phyloP scores from a whole-genome alignment of 1,139 yeast species.

The Suhomyces panamericanus region DNA sequence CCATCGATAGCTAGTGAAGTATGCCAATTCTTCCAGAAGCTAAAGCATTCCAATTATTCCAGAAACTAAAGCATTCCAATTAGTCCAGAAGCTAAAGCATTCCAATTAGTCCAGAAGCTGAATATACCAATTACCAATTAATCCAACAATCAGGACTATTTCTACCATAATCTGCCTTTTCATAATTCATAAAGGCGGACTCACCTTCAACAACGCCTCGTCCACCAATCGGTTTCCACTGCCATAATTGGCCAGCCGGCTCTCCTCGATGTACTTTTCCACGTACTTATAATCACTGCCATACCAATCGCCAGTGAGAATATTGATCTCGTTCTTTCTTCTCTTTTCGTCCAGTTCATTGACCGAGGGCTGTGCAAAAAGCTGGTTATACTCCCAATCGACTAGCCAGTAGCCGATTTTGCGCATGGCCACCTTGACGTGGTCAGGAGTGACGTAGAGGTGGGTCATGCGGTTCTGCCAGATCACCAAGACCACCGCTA shows the following conservation, averaged over 20 bases:
- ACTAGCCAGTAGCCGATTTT: constrained; percentile 50
- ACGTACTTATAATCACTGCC: constrained; percentile 46
- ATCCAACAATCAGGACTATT: no score
- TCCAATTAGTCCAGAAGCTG: no score
- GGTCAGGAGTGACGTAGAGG: constrained; percentile 41
- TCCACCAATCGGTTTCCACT: constrained; percentile 39
- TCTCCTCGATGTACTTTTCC: constrained; percentile 28
- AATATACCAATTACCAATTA: no score
- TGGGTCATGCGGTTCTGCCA: constrained; percentile 23
- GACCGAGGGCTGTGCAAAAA: constrained; percentile 13
- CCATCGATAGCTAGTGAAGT: no score
- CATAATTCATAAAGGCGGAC: no score
- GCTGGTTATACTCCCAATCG: constrained; percentile 40
- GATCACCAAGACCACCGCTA: constrained; percentile 32
- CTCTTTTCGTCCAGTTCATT: constrained; percentile 16
- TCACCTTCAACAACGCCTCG: constrained; percentile 36
- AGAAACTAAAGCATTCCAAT: no score
- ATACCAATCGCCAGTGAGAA: constrained; percentile 50
- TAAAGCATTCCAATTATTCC: no score
- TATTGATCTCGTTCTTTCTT: constrained; percentile 30
- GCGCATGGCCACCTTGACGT: constrained; percentile 42
- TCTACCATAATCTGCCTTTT: no score
- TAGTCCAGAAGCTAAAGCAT: no score
- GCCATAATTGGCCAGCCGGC: constrained; percentile 34
- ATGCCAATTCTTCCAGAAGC: no score